Conservation (phyloP, 805 yeast genomes). For the Pichia deserticola region DNA sequence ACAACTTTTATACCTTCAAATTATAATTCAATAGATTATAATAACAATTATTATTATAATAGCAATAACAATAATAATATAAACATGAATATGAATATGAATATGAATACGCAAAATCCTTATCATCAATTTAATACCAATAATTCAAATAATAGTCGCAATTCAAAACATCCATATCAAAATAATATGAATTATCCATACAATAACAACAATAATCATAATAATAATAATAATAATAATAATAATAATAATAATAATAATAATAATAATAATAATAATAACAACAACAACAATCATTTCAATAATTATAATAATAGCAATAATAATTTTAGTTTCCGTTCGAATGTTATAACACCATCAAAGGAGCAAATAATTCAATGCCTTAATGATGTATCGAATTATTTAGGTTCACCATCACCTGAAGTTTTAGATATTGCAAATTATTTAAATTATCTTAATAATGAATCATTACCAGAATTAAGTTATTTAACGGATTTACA, state of each 20-base stretch:
- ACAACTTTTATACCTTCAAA: conserved; percentile 3
- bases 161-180: no score
- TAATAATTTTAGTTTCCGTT: not conserved
- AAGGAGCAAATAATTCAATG: conserved; percentile 22
- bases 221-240: not conserved
- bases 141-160: no score
- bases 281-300: not conserved
- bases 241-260: not conserved
- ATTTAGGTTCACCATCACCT: conserved; percentile 22
- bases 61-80: not conserved
- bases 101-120: no score
- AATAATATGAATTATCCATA: conserved; percentile 9
- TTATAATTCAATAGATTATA: conserved; percentile 6
- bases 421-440: conserved; percentile 20
- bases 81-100: not conserved
- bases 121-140: no score
- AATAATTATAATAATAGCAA: not conserved
- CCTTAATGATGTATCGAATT: conserved; percentile 21
- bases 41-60: not conserved
- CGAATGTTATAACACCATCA: not conserved
- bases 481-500: not conserved
- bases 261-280: not conserved
- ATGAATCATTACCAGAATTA: conserved; percentile 20
- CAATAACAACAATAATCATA: not conserved
- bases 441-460: conserved; percentile 18